Conservation (phyloP, 768 basidiomycete genomes). For the Podaxis carcinomalis region DNA sequence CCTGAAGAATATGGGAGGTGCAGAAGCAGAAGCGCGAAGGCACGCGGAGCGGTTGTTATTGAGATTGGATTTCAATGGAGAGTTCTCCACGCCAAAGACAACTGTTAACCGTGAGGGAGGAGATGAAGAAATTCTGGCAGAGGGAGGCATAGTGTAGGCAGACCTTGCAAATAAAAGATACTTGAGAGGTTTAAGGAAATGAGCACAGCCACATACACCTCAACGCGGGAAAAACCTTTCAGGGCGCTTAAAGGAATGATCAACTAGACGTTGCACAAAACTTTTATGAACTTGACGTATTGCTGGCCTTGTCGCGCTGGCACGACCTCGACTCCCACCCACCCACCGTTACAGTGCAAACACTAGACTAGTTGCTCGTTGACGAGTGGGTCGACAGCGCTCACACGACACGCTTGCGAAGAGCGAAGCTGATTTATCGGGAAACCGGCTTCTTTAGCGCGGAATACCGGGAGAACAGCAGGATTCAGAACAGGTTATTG, state of each 20-base stretch:
- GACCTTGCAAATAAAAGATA: constrained; percentile 13
- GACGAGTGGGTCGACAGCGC: not conserved
- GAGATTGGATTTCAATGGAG: constrained; percentile 82
- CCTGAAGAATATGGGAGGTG: constrained; percentile 39
- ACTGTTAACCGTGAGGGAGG: constrained; percentile 17
- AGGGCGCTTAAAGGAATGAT: not conserved
- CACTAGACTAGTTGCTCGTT: constrained; percentile 14
- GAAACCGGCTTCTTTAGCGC: not conserved
- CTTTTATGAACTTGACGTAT: not conserved
- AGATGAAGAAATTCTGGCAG: constrained; percentile 37
- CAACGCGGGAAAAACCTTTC: not conserved
- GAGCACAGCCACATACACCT: constrained; percentile 4
- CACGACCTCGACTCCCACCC: not conserved
- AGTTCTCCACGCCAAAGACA: constrained; percentile 51
- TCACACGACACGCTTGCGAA: not conserved
- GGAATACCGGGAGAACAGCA: not conserved
- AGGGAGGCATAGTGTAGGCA: constrained; percentile 26
- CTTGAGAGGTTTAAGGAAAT: not conserved
- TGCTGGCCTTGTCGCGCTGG: not conserved
- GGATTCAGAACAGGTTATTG: not conserved
- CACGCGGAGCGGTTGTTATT: constrained; percentile 81
- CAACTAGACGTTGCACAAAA: not conserved
- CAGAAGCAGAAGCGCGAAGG: constrained; percentile 57
- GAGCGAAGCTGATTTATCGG: not conserved
- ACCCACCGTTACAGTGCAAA: not conserved